Percentiles rank a stretch among this genome's conserved stretches.
These are phyloP conservation scores for Pseudocercospora pini-densiflorae DNA, from an alignment of 2,329 filamentous ascomycete species.

Conservation along the genomic window DNA sequence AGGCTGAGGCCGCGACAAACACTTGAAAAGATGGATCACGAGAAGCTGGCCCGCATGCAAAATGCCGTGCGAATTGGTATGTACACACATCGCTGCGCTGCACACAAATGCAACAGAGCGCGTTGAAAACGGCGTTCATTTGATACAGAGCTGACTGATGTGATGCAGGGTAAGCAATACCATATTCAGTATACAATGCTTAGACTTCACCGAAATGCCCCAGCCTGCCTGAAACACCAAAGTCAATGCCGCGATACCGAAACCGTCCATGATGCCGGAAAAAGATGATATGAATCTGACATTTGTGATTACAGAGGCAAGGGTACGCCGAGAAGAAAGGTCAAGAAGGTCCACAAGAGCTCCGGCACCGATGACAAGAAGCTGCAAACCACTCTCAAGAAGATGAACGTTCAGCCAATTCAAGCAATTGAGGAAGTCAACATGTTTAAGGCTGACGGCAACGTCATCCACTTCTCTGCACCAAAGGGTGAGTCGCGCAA, in stretches of 20 bases:
- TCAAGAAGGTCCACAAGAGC: slow-evolving; percentile 96
- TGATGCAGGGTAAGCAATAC: slow-evolving; percentile 39
- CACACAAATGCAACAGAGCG: not conserved
- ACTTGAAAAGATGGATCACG: slow-evolving; percentile 61
- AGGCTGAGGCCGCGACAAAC: slow-evolving; percentile 14
- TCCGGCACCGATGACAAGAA: slow-evolving; percentile 99
- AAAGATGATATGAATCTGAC: slow-evolving; percentile 26
- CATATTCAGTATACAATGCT: not conserved
- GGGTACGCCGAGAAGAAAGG: slow-evolving; percentile 95
- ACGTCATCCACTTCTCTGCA: slow-evolving; percentile 98
- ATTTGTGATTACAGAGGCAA: slow-evolving; percentile 71
- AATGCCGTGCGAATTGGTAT: slow-evolving; percentile 72
- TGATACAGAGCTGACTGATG: slow-evolving; percentile 31
- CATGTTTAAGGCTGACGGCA: slow-evolving; percentile 99
- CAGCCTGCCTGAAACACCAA: not conserved
- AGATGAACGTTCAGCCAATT: slow-evolving; percentile 99
- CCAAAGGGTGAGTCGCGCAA: slow-evolving; percentile 78
- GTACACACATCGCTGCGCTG: slow-evolving; percentile 36
- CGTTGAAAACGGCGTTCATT: not conserved
- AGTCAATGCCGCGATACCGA: not conserved
- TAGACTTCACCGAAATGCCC: not conserved
- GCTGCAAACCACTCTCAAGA: slow-evolving; percentile 95
- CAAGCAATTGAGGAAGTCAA: slow-evolving; percentile 99
- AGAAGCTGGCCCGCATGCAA: slow-evolving; percentile 70
- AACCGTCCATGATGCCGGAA: not conserved